Evolutionary conservation across 495 filamentous ascomycete genomes (phyloP).

Genomic region (Aspergillus bertholletiae): DNA sequence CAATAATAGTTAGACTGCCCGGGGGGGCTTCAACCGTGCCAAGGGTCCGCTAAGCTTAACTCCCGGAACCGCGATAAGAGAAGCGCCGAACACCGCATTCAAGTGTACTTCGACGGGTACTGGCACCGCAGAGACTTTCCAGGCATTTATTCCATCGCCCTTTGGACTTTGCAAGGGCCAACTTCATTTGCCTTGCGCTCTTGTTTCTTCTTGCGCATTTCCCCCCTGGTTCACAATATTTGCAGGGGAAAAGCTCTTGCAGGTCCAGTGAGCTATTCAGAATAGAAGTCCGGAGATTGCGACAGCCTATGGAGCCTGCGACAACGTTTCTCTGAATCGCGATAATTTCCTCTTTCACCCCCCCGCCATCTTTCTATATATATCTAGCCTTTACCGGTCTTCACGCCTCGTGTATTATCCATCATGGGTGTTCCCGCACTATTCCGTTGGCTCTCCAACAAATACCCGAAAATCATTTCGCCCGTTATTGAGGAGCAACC

Average conservation of each 20-base stretch:
- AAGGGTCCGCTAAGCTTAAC: background rate
- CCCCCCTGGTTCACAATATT: background rate
- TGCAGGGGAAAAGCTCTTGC: background rate
- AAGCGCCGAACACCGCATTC: conserved; percentile 16
- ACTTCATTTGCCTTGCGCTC: background rate
- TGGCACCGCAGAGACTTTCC: conserved; percentile 17
- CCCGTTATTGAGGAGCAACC: conserved; percentile 84
- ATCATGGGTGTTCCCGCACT: conserved; percentile 93
- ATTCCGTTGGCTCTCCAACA: conserved; percentile 90
- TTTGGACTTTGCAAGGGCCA: background rate
- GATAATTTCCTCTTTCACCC: conserved; percentile 1
- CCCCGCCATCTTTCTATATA: background rate
- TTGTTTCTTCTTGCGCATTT: background rate
- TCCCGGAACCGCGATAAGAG: conserved; percentile 26
- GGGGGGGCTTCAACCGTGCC: background rate
- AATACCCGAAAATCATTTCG: conserved; percentile 94
- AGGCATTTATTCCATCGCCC: background rate
- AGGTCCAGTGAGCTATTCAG: background rate
- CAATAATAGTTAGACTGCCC: background rate
- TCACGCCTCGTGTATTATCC: conserved; percentile 20
- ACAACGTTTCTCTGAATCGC: background rate
- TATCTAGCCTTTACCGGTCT: background rate
- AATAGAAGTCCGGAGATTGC: background rate
- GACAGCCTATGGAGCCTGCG: conserved; percentile 15
- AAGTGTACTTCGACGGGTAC: background rate